Conservation (phyloP, 148 eudicot genomes). For the Pharnaceum exiguum region DNA sequence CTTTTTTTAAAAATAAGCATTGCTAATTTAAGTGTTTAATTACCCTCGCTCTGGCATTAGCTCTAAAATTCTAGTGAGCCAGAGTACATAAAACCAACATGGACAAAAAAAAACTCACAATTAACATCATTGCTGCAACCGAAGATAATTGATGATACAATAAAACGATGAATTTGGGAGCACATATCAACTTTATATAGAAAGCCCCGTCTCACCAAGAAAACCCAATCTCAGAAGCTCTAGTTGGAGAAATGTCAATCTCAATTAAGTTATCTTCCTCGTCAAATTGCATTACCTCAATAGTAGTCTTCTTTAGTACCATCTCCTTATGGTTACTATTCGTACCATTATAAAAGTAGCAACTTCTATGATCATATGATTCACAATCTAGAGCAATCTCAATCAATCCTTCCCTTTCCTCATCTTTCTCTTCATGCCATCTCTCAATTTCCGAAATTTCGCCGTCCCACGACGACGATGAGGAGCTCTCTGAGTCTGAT, state of each 20-base stretch:
- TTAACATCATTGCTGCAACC: no score
- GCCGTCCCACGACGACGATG: conserved; percentile 33
- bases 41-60: no score
- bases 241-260: conserved; percentile 51
- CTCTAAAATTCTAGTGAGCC: no score
- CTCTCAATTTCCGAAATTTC: conserved; percentile 20
- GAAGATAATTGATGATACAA: no score
- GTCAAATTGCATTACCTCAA: conserved; percentile 13
- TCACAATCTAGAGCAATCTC: conserved; percentile 52
- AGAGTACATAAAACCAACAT: no score
- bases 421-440: conserved; percentile 41
- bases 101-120: no score
- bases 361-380: no score
- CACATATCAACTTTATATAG: neutral
- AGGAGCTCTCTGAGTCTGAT: conserved; percentile 25
- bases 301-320: conserved; percentile 13
- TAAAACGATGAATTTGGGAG: no score
- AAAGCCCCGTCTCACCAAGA: neutral
- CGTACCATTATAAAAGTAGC: no score
- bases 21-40: no score
- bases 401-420: conserved; percentile 50
- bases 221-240: neutral
- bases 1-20: no score
- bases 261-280: conserved; percentile 81
- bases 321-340: neutral